Percentiles rank a stretch among this genome's conserved stretches.
Conservation (phyloP, 2,329 filamentous ascomycete species). For the Sporothrix dimorphospora region DNA sequence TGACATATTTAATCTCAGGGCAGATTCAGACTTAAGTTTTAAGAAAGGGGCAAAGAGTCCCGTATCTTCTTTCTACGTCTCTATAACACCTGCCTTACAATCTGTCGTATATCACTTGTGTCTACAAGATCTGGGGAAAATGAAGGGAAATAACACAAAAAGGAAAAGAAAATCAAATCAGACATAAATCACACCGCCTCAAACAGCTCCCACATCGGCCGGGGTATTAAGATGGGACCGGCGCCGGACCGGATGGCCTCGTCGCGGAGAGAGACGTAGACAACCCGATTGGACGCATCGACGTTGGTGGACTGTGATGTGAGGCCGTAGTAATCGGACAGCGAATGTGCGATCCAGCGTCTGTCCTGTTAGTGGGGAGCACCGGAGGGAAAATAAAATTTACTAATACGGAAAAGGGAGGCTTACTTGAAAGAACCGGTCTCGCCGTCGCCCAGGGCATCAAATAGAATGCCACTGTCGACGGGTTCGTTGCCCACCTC, state of each 20-base stretch:
- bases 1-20: neutral
- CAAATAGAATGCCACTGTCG: constrained; percentile 73
- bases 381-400: no score
- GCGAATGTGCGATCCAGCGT: constrained; percentile 90
- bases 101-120: neutral
- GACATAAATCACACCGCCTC: neutral
- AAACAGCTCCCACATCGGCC: constrained; percentile 64
- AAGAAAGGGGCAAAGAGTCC: neutral
- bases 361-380: constrained; percentile 47
- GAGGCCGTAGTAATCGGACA: constrained; percentile 89
- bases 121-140: neutral
- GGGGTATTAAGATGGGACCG: constrained; percentile 49
- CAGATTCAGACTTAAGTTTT: neutral
- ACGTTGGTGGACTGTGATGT: constrained; percentile 79
- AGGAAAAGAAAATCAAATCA: neutral
- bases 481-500: constrained; percentile 62
- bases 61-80: neutral
- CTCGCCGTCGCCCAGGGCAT: constrained; percentile 74
- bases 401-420: no score
- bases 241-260: constrained; percentile 60
- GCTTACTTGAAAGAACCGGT: constrained; percentile 85
- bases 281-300: constrained; percentile 72
- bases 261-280: constrained; percentile 62
- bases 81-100: neutral
- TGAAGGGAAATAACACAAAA: neutral